phyloP scores from a whole-genome alignment of 2,329 filamentous ascomycete species.

The Colletotrichum limetticola region DNA sequence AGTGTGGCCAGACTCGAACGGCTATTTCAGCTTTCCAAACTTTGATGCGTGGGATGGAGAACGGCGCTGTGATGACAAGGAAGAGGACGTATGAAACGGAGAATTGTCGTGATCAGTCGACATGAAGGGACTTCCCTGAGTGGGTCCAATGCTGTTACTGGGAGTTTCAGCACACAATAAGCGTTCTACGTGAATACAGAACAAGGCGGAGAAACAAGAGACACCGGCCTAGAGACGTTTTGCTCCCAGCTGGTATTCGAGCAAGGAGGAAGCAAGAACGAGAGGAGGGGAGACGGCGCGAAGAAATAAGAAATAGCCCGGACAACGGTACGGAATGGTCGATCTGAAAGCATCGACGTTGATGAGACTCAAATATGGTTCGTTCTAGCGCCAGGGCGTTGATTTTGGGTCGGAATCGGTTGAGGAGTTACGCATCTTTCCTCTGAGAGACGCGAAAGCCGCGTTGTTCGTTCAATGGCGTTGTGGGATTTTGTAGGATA shows the following conservation, averaged over 20 bases:
- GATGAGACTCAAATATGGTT: neutral
- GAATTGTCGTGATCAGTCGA: neutral
- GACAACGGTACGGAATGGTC: neutral
- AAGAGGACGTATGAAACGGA: slow-evolving; percentile 32
- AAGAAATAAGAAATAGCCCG: neutral
- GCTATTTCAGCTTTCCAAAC: slow-evolving; percentile 80
- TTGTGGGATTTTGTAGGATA: neutral
- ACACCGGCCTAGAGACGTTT: neutral
- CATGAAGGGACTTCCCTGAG: neutral
- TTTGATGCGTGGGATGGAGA: slow-evolving; percentile 74
- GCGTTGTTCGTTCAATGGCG: neutral
- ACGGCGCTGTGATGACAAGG: slow-evolving; percentile 53
- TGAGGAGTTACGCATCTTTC: neutral
- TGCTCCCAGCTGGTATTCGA: neutral
- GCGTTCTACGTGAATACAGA: neutral
- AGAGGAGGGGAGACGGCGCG: neutral
- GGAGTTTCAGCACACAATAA: neutral
- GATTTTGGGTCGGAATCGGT: neutral
- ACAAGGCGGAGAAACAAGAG: neutral
- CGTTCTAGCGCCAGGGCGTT: neutral
- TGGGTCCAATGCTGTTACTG: neutral
- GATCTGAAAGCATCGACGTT: neutral
- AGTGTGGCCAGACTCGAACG: slow-evolving; percentile 39
- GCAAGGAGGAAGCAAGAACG: neutral
- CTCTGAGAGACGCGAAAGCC: neutral